A percentile compares a stretch with the other conserved stretches of the same genome.
phyloP scores from a whole-genome alignment of 179 eudicot genomes.

The Vitellaria paradoxa region DNA sequence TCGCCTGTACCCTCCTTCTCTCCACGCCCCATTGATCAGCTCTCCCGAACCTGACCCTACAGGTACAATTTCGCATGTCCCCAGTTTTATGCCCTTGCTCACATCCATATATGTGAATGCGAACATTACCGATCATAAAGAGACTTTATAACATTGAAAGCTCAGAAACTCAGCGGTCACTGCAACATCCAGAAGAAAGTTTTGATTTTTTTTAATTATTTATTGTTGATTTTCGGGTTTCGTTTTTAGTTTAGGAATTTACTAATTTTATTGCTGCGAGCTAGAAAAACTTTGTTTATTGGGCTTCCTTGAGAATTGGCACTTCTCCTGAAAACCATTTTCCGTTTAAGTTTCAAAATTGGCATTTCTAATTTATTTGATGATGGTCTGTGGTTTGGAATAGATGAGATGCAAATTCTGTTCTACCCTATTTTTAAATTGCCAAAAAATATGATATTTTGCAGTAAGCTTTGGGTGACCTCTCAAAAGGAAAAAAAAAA shows the following conservation, averaged over 20 bases:
- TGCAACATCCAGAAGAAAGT: not conserved
- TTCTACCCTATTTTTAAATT: not conserved
- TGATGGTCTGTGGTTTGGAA: not conserved
- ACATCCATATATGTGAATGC: not conserved
- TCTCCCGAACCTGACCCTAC: slow-evolving; percentile 44
- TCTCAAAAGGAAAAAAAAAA: not conserved
- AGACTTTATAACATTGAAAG: not conserved
- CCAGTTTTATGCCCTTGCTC: not conserved
- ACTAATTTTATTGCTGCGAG: not conserved
- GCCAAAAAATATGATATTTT: not conserved
- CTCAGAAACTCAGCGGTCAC: not conserved
- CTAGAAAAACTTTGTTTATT: not conserved
- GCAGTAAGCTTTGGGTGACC: not conserved
- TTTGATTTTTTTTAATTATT: not conserved
- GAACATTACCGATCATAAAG: not conserved
- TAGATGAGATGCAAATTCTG: not conserved
- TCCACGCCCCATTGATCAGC: slow-evolving; percentile 66
- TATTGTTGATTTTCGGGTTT: not conserved
- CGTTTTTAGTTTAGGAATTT: not conserved
- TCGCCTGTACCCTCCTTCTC: slow-evolving; percentile 67
- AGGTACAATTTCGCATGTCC: slow-evolving; percentile 33
- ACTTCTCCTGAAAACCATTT: not conserved
- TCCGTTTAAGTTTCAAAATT: not conserved
- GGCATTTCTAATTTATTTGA: not conserved
- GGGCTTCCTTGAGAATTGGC: not conserved